A percentile compares a stretch with the other conserved stretches of the same genome.
Evolutionary conservation across 129 eudicot species (phyloP).

Genomic region (Centrapalus pauciflorus): DNA sequence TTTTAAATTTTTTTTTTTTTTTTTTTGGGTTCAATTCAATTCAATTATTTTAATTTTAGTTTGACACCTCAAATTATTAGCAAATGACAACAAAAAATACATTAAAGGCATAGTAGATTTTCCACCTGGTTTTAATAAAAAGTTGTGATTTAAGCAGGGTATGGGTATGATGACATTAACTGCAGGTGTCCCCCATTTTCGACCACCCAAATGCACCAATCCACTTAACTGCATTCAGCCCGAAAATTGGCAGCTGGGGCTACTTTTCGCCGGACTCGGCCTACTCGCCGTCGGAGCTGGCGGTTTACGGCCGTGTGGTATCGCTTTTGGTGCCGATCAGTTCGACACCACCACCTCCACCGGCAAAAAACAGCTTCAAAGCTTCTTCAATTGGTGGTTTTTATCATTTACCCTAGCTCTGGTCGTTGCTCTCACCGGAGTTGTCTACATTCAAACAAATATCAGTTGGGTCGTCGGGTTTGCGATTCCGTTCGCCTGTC

Average conservation of each 20-base stretch:
- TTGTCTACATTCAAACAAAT: constrained; percentile 65
- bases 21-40: too few relatives aligned
- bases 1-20: too few relatives aligned
- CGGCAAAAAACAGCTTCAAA: constrained; percentile 46
- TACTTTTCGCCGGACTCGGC: constrained; percentile 40
- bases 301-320: constrained; percentile 57
- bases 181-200: constrained; percentile 35
- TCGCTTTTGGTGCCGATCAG: constrained; percentile 78
- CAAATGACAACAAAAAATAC: not conserved
- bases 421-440: constrained; percentile 52
- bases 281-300: constrained; percentile 59
- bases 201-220: constrained; percentile 50
- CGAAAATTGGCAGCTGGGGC: constrained; percentile 46
- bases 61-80: too few relatives aligned
- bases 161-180: constrained; percentile 49
- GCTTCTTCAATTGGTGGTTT: constrained; percentile 74
- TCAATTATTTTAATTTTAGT: too few relatives aligned
- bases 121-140: not conserved
- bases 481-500: constrained; percentile 50
- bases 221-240: constrained; percentile 33
- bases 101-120: not conserved
- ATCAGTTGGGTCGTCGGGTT: constrained; percentile 67
- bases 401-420: constrained; percentile 58
- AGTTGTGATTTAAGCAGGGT: constrained; percentile 34
- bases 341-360: constrained; percentile 49